phyloP scores from a whole-genome alignment of 169 alveolate species.

The Plasmodium knowlesi region DNA sequence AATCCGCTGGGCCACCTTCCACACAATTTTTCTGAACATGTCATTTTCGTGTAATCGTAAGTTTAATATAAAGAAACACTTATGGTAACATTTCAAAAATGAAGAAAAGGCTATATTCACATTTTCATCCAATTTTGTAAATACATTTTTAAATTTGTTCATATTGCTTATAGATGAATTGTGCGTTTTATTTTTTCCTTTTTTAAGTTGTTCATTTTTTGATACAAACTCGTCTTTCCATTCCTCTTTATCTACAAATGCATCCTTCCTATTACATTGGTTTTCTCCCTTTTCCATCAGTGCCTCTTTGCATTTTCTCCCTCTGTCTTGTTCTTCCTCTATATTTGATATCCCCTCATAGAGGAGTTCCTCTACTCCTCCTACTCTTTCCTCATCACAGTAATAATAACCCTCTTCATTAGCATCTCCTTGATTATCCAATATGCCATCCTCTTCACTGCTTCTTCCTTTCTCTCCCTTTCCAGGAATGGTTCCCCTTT shows the following conservation, averaged over 20 bases:
- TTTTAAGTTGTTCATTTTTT: not conserved
- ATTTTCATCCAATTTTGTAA: slow-evolving; percentile 28
- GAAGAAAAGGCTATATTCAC: slow-evolving; percentile 42
- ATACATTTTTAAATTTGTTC: slow-evolving; percentile 11
- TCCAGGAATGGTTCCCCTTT: not conserved
- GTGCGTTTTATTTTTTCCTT: not conserved
- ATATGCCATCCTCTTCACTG: not conserved
- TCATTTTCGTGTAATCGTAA: slow-evolving; percentile 9
- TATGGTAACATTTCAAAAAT: slow-evolving; percentile 60
- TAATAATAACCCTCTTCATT: not conserved
- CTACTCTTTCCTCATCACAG: not conserved
- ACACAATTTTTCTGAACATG: slow-evolving; percentile 5
- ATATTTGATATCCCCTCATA: not conserved
- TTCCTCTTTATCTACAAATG: not conserved
- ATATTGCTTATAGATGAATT: not conserved
- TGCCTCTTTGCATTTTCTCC: not conserved
- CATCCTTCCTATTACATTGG: not conserved
- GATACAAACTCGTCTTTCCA: not conserved
- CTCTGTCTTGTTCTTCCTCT: not conserved
- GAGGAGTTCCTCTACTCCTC: not conserved
- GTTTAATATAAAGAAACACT: slow-evolving; percentile 35
- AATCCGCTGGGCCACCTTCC: slow-evolving; percentile 7
- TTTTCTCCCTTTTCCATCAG: not conserved
- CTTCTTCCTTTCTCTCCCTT: not conserved
- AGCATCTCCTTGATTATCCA: not conserved